These are phyloP conservation scores for Picochlorum sp. DNA, from an alignment of 139 green algal species.

Conservation along the genomic window DNA sequence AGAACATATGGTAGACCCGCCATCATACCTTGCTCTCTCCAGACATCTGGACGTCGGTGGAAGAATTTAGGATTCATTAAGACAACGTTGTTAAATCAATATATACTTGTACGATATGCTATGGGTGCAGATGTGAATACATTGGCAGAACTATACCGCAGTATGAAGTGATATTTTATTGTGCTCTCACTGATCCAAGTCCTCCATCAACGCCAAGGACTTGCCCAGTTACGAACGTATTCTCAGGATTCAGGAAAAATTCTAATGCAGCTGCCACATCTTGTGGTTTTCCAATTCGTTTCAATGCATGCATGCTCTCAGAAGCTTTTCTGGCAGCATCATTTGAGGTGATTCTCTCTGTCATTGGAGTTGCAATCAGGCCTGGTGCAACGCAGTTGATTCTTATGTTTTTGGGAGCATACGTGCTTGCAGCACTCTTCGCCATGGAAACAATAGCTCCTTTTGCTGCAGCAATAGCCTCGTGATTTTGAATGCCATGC, in stretches of 20 bases:
- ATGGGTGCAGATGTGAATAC: constrained; percentile 5
- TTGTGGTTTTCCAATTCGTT: constrained; percentile 58
- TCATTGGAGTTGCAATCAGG: constrained; percentile 43
- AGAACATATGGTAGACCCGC: constrained; percentile 17
- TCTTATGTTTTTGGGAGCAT: constrained; percentile 71
- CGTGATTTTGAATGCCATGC: constrained; percentile 56
- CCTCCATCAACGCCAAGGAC: constrained; percentile 11
- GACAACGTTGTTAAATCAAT: constrained; percentile 20
- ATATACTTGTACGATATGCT: constrained; percentile 12
- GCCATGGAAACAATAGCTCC: constrained; percentile 54
- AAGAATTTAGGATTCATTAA: constrained; percentile 33
- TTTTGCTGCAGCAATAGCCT: constrained; percentile 78
- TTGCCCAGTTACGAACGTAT: constrained; percentile 54
- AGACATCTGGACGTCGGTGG: constrained; percentile 44
- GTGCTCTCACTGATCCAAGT: background rate
- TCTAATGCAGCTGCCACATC: constrained; percentile 61
- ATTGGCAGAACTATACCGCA: constrained; percentile 7
- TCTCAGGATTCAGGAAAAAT: constrained; percentile 59
- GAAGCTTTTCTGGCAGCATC: constrained; percentile 43
- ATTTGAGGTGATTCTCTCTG: constrained; percentile 48
- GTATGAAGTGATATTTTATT: background rate
- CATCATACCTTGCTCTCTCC: constrained; percentile 28
- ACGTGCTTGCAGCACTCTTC: constrained; percentile 54
- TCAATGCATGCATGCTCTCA: constrained; percentile 59
- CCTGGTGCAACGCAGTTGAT: constrained; percentile 74